Conservation (phyloP, 1,284 basidiomycete species). For the Melampsora larici-populina region DNA sequence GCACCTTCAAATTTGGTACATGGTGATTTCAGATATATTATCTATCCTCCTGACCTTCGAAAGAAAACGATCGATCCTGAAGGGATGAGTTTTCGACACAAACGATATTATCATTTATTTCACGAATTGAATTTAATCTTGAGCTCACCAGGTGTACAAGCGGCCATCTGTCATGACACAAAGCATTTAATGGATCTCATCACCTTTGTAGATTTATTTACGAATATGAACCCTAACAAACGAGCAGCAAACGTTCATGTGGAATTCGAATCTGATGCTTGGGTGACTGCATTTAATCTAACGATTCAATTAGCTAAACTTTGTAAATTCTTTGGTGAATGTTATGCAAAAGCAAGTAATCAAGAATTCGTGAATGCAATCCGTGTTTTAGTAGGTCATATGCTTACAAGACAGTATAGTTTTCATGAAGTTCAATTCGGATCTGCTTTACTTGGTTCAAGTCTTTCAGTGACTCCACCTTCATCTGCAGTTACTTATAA, state of each 20-base stretch:
- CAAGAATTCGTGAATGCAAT: conserved; percentile 68
- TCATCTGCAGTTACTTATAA: conserved; percentile 48
- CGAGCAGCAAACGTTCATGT: conserved; percentile 77
- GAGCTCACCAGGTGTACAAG: conserved; percentile 47
- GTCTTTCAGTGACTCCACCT: neutral
- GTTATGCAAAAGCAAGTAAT: conserved; percentile 63
- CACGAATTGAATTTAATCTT: conserved; percentile 50
- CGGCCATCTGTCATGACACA: conserved; percentile 56
- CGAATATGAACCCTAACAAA: conserved; percentile 82
- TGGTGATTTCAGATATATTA: conserved; percentile 64
- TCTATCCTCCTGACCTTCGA: conserved; percentile 54
- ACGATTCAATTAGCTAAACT: conserved; percentile 80
- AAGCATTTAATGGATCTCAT: conserved; percentile 62
- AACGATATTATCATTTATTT: conserved; percentile 64
- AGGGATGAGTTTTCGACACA: conserved; percentile 79
- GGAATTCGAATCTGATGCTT: conserved; percentile 89
- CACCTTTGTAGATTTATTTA: conserved; percentile 76
- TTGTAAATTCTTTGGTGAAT: conserved; percentile 81
- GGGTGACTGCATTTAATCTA: conserved; percentile 89
- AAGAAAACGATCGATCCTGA: conserved; percentile 67
- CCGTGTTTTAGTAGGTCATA: conserved; percentile 61
- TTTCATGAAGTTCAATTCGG: conserved; percentile 69
- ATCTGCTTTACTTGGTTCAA: conserved; percentile 58
- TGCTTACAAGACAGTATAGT: conserved; percentile 54
- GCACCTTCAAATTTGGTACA: conserved; percentile 45